A percentile compares a stretch with the other conserved stretches of the same genome.
Evolutionary conservation across 768 basidiomycete genomes (phyloP).

Genomic region (Guyanaporus albipodus): DNA sequence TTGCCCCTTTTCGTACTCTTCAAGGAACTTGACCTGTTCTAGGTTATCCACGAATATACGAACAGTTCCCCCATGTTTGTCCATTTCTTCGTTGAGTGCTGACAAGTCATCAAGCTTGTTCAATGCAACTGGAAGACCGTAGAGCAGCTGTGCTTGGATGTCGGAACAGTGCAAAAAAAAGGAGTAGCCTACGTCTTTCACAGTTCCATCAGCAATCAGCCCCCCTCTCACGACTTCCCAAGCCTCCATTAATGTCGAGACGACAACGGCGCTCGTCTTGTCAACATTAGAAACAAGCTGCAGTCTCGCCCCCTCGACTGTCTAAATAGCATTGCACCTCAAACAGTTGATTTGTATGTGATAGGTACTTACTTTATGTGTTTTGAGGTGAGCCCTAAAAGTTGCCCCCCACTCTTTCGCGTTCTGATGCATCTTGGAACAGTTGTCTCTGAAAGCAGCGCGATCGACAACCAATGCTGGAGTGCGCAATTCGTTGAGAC

Average conservation of each 20-base stretch:
- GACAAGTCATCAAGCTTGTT: conserved; percentile 75
- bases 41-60: conserved; percentile 75
- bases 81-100: conserved; percentile 52
- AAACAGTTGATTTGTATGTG: not conserved
- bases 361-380: conserved; percentile 56
- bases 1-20: conserved; percentile 50
- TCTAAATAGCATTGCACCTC: conserved; percentile 39
- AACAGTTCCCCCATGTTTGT: conserved; percentile 51
- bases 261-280: conserved; percentile 59
- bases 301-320: conserved; percentile 66
- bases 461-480: conserved; percentile 80
- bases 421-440: conserved; percentile 64
- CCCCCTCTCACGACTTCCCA: conserved; percentile 69
- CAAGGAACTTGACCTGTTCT: conserved; percentile 62
- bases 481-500: conserved; percentile 58
- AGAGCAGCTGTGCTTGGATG: conserved; percentile 55
- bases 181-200: conserved; percentile 61
- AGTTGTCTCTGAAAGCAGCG: conserved; percentile 67
- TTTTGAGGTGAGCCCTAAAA: conserved; percentile 84
- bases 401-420: conserved; percentile 62
- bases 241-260: conserved; percentile 82
- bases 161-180: conserved; percentile 2
- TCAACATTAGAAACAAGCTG: conserved; percentile 58
- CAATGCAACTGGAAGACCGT: conserved; percentile 66
- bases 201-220: conserved; percentile 63